Conservation (phyloP, 2,329 filamentous ascomycete genomes). For the Pseudopithomyces maydicus region DNA sequence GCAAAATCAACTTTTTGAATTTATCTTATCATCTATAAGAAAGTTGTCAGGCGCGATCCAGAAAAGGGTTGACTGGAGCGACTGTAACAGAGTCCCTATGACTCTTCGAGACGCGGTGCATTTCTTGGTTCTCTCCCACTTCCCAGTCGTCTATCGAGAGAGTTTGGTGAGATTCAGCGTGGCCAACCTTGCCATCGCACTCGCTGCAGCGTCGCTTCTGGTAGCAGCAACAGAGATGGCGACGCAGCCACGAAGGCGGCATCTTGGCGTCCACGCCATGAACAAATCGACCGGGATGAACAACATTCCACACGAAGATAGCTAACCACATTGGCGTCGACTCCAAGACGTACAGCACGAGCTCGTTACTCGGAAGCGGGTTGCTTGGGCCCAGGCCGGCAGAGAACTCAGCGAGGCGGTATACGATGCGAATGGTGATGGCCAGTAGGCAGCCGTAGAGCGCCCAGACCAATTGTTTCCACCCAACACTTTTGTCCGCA, state of each 20-base stretch:
- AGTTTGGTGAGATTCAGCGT: constrained; percentile 15
- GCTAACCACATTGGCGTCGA: constrained; percentile 60
- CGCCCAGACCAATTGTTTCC: constrained; percentile 37
- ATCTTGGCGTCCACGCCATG: constrained; percentile 19
- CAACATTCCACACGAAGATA: constrained; percentile 23
- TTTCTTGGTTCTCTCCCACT: constrained; percentile 13
- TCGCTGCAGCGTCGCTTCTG: constrained; percentile 21
- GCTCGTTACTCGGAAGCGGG: constrained; percentile 56
- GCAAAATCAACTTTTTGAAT: no score
- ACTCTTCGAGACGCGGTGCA: constrained; percentile 1
- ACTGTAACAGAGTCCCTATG: background rate
- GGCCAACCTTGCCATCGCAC: constrained; percentile 20
- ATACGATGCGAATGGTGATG: constrained; percentile 61
- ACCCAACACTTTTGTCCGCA: constrained; percentile 16
- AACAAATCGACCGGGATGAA: constrained; percentile 16
- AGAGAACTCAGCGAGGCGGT: constrained; percentile 61
- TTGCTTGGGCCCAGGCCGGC: constrained; percentile 50
- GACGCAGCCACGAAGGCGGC: constrained; percentile 23
- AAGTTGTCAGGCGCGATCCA: no score
- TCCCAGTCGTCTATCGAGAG: constrained; percentile 7
- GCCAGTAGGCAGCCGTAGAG: constrained; percentile 49
- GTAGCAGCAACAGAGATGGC: constrained; percentile 23
- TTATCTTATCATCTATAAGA: no score
- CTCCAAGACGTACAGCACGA: constrained; percentile 58
- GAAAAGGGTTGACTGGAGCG: background rate